These are phyloP conservation scores for Ustilago trichophora DNA, from an alignment of 1,284 basidiomycete genomes.

Conservation along the genomic window DNA sequence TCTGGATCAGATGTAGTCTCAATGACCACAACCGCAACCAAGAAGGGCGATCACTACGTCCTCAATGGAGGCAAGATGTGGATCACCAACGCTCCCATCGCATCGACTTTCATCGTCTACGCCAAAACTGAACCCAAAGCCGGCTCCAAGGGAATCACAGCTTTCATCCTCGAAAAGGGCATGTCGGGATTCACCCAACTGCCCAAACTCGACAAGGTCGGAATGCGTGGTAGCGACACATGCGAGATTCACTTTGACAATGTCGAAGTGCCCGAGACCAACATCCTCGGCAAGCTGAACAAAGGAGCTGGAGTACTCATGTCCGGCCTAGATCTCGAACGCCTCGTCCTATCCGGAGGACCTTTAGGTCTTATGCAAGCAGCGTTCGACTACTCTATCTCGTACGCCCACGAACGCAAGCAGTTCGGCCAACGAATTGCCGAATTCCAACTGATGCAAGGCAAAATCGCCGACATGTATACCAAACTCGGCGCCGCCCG, in stretches of 20 bases:
- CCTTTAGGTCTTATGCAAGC: slow-evolving; percentile 88
- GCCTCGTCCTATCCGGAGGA: slow-evolving; percentile 88
- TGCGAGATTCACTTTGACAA: slow-evolving; percentile 93
- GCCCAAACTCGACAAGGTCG: slow-evolving; percentile 91
- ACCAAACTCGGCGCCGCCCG: slow-evolving; percentile 88
- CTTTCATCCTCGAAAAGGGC: slow-evolving; percentile 85
- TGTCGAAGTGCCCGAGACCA: slow-evolving; percentile 81
- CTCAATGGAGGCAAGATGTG: slow-evolving; percentile 93
- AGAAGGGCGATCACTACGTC: slow-evolving; percentile 77
- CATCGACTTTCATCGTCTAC: slow-evolving; percentile 90
- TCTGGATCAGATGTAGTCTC: slow-evolving; percentile 91
- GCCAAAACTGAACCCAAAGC: slow-evolving; percentile 84
- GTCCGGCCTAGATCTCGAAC: slow-evolving; percentile 91
- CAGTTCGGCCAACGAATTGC: slow-evolving; percentile 88
- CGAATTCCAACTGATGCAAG: slow-evolving; percentile 96
- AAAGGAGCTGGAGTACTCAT: slow-evolving; percentile 87
- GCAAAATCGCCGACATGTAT: slow-evolving; percentile 86
- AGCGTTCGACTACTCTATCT: slow-evolving; percentile 85
- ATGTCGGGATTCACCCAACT: slow-evolving; percentile 87
- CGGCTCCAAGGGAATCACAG: slow-evolving; percentile 87
- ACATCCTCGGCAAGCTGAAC: slow-evolving; percentile 82
- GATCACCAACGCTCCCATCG: slow-evolving; percentile 94
- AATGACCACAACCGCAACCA: slow-evolving; percentile 82
- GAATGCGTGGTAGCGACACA: slow-evolving; percentile 94
- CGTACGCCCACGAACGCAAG: slow-evolving; percentile 88